Conservation (phyloP, 2,329 filamentous ascomycete genomes). For the Scorias spongiosa region DNA sequence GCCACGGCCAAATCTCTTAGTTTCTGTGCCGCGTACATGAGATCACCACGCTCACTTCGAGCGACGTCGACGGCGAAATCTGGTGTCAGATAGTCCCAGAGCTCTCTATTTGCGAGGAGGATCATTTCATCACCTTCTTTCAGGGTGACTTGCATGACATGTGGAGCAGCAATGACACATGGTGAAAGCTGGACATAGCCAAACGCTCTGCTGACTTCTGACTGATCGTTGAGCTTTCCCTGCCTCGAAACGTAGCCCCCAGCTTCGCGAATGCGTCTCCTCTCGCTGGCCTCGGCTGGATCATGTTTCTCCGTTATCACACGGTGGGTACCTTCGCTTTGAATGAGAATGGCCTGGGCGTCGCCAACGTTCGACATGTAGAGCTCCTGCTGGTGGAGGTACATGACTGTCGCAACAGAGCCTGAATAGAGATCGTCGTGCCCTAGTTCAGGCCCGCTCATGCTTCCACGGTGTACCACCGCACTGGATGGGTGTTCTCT, state of each 20-base stretch:
- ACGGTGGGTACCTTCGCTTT: constrained; percentile 68
- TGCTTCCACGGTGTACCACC: constrained; percentile 53
- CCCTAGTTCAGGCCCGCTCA: constrained; percentile 60
- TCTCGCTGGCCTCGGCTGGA: constrained; percentile 69
- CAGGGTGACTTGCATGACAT: constrained; percentile 63
- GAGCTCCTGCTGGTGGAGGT: constrained; percentile 76
- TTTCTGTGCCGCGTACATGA: constrained; percentile 92
- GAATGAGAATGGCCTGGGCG: constrained; percentile 87
- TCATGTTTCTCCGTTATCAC: constrained; percentile 86
- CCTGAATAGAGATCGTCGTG: constrained; percentile 84
- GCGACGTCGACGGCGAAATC: constrained; percentile 87
- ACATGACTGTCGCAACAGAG: constrained; percentile 81
- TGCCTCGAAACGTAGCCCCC: constrained; percentile 93
- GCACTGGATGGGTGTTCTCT: constrained; percentile 36
- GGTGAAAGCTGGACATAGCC: constrained; percentile 89
- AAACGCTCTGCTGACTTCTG: constrained; percentile 87
- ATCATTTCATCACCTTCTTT: constrained; percentile 88
- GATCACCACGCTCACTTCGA: constrained; percentile 67
- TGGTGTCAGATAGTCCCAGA: constrained; percentile 88
- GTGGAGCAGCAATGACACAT: constrained; percentile 77
- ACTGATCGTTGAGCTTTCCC: constrained; percentile 78
- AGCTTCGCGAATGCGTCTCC: constrained; percentile 80
- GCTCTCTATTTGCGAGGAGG: constrained; percentile 73
- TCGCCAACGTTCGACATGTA: constrained; percentile 94
- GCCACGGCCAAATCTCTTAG: constrained; percentile 88